phyloP scores from a whole-genome alignment of 805 yeast species.

The Wickerhamiella musiphila region DNA sequence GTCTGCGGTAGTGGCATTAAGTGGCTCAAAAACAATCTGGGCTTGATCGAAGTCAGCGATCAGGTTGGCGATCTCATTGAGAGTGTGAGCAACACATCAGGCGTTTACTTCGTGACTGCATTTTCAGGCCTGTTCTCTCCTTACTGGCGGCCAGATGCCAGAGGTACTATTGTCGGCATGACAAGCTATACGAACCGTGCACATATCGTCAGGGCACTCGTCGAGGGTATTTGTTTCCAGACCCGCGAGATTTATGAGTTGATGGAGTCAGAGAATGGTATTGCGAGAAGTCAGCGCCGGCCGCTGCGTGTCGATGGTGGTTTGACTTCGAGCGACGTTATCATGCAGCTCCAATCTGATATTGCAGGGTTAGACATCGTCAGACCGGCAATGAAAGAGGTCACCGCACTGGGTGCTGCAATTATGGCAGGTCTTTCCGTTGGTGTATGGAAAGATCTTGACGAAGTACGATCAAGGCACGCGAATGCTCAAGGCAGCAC shows the following conservation, averaged over 20 bases:
- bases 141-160: slow-evolving; percentile 83
- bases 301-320: slow-evolving; percentile 72
- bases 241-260: slow-evolving; percentile 79
- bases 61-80: slow-evolving; percentile 86
- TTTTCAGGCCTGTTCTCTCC: slow-evolving; percentile 91
- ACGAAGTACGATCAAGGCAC: slow-evolving; percentile 34
- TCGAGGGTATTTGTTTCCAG: slow-evolving; percentile 91
- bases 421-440: slow-evolving; percentile 81
- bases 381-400: slow-evolving; percentile 69
- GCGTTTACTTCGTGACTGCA: slow-evolving; percentile 90
- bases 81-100: slow-evolving; percentile 65
- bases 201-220: slow-evolving; percentile 85
- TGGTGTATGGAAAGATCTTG: slow-evolving; percentile 54
- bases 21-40: slow-evolving; percentile 85
- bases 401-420: slow-evolving; percentile 93
- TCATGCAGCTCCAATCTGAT: slow-evolving; percentile 88
- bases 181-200: slow-evolving; percentile 84
- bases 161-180: slow-evolving; percentile 86
- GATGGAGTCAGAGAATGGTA: slow-evolving; percentile 65
- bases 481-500: slow-evolving; percentile 11
- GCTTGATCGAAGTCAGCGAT: slow-evolving; percentile 59
- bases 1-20: slow-evolving; percentile 90
- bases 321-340: slow-evolving; percentile 78
- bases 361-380: slow-evolving; percentile 73
- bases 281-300: neutral